Conservation (phyloP, 768 basidiomycete species). For the Dioszegia hungarica region DNA sequence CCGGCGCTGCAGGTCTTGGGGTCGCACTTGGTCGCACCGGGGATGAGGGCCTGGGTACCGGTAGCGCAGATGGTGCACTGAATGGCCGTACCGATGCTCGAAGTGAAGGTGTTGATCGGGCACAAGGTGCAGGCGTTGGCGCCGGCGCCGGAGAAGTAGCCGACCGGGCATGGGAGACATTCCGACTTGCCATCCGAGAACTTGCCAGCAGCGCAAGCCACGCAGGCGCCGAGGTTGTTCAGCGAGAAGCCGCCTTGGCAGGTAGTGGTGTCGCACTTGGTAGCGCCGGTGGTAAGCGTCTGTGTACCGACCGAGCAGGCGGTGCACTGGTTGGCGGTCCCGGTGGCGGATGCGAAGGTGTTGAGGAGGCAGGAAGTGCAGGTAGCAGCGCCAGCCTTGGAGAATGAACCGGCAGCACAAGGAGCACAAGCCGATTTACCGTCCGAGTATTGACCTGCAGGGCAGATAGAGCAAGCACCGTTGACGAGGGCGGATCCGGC, state of each 20-base stretch:
- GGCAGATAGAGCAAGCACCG: background rate
- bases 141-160: background rate
- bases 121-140: background rate
- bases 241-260: background rate
- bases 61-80: too few relatives aligned
- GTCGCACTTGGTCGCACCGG: too few relatives aligned
- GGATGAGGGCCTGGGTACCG: too few relatives aligned
- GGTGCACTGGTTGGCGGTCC: background rate
- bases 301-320: background rate
- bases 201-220: background rate
- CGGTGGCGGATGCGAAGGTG: background rate
- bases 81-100: too few relatives aligned
- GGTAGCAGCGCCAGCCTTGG: background rate
- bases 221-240: background rate
- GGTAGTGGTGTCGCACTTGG: background rate
- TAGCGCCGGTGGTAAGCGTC: background rate
- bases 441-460: background rate
- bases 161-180: background rate
- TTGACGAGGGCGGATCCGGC: background rate
- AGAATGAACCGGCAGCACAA: conserved; percentile 1
- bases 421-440: background rate
- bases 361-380: background rate
- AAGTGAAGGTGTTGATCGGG: background rate
- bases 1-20: background rate
- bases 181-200: background rate